Evolutionary conservation across 441 rosid species (phyloP), one percentile per base, ranked within the genome.

Genomic region (Adansonia rubrostipa): DNA sequence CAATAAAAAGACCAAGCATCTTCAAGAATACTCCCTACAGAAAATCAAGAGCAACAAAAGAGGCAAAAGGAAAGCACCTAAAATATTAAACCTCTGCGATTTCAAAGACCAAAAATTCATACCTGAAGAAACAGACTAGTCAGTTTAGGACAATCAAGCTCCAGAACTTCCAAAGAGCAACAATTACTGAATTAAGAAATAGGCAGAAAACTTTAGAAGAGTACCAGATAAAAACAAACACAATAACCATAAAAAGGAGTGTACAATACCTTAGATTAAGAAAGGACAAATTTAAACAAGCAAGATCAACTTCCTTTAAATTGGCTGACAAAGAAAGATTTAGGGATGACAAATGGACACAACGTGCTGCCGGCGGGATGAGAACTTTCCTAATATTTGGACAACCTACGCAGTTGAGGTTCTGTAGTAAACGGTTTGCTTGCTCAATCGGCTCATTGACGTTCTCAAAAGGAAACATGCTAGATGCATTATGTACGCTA

Each of bases 121-220:
- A 95, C 99, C 99, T 89, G 98, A 80, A 97, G 97, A 84, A 90
- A 93, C 60, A 97, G 93, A 81, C 93, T 95, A 11, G 93, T 89
- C 88, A 97, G 83, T 81, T 77, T 91, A 67, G 97, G 98, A 80
- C 99, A 97, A 44, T 77, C 76, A 51, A 97, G 96, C 89, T 88
- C 95, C 87, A 97, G 79, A 72, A 86, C 79, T 85, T 94, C 98
- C 97, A 97, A 82, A 74, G 97, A 84, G 85, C 68, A 85, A 86
- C 99, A 97, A 86, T 93, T 90, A 88, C 99, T 97, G 85, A 50
- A 82, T 54, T 15, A 77, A 79, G 48, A 73, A 77, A 77, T 24
- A 50, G 71, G 63, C 74, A 77, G 28, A 50, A 72, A 13, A 42
- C 14, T 42, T 9, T 42, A 73, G 66, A 42, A 9, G 66, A 19